Conservation (phyloP, 495 filamentous ascomycete genomes). For the Podospora didyma region DNA sequence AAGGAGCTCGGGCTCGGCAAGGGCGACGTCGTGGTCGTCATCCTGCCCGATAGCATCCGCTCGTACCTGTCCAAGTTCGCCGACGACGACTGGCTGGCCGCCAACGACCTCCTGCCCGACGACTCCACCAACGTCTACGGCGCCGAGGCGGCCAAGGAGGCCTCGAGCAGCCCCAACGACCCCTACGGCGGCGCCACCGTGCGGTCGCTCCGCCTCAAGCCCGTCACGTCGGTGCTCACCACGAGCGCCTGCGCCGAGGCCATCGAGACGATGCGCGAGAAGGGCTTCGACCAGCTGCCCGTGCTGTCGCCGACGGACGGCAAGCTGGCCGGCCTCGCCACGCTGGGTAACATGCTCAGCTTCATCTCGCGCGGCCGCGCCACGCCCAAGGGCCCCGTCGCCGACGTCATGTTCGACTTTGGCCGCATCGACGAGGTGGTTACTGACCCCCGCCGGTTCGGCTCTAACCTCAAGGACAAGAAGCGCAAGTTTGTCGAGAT, state of each 20-base stretch:
- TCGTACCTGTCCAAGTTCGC: conserved; percentile 99
- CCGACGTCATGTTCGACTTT: conserved; percentile 97
- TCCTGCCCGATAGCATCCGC: conserved; percentile 92
- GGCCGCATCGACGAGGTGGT: conserved; percentile 76
- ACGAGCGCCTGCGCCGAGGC: conserved; percentile 71
- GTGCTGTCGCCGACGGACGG: conserved; percentile 66
- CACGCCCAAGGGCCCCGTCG: conserved; percentile 63
- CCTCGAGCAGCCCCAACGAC: conserved; percentile 40
- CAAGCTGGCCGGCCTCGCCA: conserved; percentile 84
- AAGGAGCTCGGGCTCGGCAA: conserved; percentile 70
- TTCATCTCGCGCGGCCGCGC: conserved; percentile 81
- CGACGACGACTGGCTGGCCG: conserved; percentile 96
- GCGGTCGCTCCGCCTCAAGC: conserved; percentile 78
- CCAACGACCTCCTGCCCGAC: conserved; percentile 75
- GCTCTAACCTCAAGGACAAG: conserved; percentile 40
- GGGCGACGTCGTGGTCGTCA: conserved; percentile 80
- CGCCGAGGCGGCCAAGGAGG: conserved; percentile 12
- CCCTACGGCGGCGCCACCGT: conserved; percentile 72
- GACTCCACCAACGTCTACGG: conserved; percentile 9
- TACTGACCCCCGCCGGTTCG: conserved; percentile 71
- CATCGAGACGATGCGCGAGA: conserved; percentile 95
- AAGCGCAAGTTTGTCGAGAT: conserved; percentile 85
- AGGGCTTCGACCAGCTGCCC: conserved; percentile 93
- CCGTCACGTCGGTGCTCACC: conserved; percentile 76
- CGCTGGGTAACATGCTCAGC: conserved; percentile 88